Evolutionary conservation across 306 rosid genomes (phyloP), one percentile per base, ranked within the genome.

Genomic region (Cercis canadensis): DNA sequence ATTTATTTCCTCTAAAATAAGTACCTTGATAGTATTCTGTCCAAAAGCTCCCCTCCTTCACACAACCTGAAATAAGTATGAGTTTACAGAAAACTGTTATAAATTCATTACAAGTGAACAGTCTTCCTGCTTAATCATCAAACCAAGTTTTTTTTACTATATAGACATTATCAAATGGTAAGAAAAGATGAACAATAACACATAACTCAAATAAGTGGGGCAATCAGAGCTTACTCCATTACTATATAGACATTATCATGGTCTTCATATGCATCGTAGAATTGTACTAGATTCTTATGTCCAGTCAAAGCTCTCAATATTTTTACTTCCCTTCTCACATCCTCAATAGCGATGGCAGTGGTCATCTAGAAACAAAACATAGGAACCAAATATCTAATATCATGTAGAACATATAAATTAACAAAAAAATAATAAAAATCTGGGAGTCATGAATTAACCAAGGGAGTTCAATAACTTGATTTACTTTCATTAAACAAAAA

Each of bases 11-110:
- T 62, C 13, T 64, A 34, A 51, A 83, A 60, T 36, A 37, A 40
- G 51, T 80, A 92, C 98, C 98, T 90, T 11, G 90, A 84, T 49
- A 92, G 86, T 80, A 92, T 92, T 82, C 93, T 88, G 67, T 90
- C 97, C 78, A 92, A 88, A 69, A 92, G 98, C 83, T 92, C 98
- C 54, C 98, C 98, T 67, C 98, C 98, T 82, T 90, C 88, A 4
- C 98, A 92, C 61, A 92, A 87, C 79, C 98, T 92, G 78, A 75
- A 65, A 69, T 21, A 64, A 33, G 56, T 31, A 78, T 4, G 21
- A 70, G 49, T 47, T 41, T 7, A 31, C 19, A 21, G 40, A 44
- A 40, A 65, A 41, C 34, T 45, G 60, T 57, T 39, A 34, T 14
- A 67, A 75, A 46, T 11, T 68, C 51, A 46, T 11, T 14, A 57